Percentiles rank a stretch among this genome's conserved stretches.
Evolutionary conservation across 768 basidiomycete species (phyloP).

Genomic region (Kwoniella sp.): DNA sequence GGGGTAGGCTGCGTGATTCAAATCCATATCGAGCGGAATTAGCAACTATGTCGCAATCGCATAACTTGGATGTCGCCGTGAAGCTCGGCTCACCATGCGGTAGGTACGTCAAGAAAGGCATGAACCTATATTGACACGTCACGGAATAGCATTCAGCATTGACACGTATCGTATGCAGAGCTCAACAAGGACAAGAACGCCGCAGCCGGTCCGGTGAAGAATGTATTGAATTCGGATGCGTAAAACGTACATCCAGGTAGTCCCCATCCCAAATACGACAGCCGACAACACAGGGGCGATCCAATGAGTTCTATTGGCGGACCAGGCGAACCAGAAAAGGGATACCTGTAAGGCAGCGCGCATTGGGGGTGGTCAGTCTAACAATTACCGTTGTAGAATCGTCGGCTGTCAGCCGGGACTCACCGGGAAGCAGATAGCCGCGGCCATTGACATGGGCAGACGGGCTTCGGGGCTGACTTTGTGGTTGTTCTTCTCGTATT

Average conservation of each 20-base stretch:
- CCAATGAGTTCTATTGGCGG: constrained; percentile 48
- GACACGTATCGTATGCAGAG: background rate
- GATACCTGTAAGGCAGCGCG: no score
- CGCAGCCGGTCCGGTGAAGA: no score
- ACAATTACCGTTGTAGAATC: no score
- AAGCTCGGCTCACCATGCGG: constrained; percentile 24
- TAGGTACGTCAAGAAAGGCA: constrained; percentile 36
- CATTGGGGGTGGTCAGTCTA: no score
- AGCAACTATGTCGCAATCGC: background rate
- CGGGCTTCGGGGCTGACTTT: constrained; percentile 27
- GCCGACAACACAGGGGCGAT: constrained; percentile 35
- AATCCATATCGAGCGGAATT: background rate
- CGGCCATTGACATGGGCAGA: constrained; percentile 33
- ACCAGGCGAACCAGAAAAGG: constrained; percentile 53
- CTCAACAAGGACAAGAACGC: no score
- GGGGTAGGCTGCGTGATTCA: constrained; percentile 34
- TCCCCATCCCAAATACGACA: constrained; percentile 37
- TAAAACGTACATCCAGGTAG: constrained; percentile 27
- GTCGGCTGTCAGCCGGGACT: no score
- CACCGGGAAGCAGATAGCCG: constrained; percentile 37
- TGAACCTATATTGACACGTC: constrained; percentile 23
- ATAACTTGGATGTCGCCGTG: no score
- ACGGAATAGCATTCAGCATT: background rate
- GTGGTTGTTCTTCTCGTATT: constrained; percentile 16
- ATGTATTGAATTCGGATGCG: no score